Evolutionary conservation across 2,329 filamentous ascomycete genomes (phyloP).

Genomic region (Ambrosiella beaveri): DNA sequence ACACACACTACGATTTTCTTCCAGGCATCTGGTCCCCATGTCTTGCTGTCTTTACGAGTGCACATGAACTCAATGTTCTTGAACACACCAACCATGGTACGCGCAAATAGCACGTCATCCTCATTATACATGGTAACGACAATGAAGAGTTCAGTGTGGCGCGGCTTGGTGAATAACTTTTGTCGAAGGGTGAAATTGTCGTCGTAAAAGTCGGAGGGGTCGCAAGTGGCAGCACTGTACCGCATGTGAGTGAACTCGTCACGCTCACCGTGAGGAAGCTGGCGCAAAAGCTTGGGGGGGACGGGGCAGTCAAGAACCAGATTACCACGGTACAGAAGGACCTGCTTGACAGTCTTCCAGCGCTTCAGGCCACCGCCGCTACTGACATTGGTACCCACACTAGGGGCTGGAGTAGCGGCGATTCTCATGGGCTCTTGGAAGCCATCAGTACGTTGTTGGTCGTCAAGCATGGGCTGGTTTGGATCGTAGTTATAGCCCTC

Average conservation of each 20-base stretch:
- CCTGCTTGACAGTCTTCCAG: constrained; percentile 98
- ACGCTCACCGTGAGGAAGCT: constrained; percentile 78
- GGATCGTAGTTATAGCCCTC: constrained; percentile 50
- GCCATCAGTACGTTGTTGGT: constrained; percentile 32
- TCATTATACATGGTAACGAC: constrained; percentile 99
- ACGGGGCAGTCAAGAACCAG: constrained; percentile 93
- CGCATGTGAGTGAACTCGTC: constrained; percentile 81
- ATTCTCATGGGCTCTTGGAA: constrained; percentile 36
- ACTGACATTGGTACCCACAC: neutral
- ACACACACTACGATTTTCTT: constrained; percentile 98
- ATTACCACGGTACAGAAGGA: constrained; percentile 92
- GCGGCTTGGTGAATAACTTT: constrained; percentile 75
- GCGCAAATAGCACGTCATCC: constrained; percentile 87
- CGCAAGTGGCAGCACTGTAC: constrained; percentile 87
- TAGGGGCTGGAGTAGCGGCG: constrained; percentile 9
- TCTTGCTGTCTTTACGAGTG: constrained; percentile 75
- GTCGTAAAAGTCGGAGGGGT: constrained; percentile 73
- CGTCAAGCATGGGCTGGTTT: constrained; percentile 58
- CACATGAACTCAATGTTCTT: constrained; percentile 97
- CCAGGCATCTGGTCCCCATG: constrained; percentile 95
- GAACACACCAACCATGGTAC: constrained; percentile 98
- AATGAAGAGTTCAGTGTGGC: constrained; percentile 90
- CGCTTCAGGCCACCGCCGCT: constrained; percentile 43
- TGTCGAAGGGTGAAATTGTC: constrained; percentile 85
- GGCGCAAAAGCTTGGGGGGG: constrained; percentile 69